These are phyloP conservation scores for Pythium sukuiense DNA, from an alignment of 352 stramenopile genomes.

Conservation along the genomic window DNA sequence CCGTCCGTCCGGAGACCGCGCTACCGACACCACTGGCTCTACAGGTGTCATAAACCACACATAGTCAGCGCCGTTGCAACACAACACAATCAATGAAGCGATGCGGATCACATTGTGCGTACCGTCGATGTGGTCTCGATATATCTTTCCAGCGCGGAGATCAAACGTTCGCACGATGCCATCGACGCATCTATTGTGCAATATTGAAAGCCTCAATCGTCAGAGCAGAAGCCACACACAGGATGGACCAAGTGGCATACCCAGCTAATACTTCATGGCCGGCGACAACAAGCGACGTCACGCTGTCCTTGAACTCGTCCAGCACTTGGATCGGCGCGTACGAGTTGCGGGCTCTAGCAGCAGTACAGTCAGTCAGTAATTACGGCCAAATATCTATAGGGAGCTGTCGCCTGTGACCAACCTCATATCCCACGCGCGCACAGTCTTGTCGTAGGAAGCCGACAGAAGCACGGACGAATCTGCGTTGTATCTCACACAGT, in stretches of 20 bases:
- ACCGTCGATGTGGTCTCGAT: constrained; percentile 76
- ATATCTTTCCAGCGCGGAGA: constrained; percentile 64
- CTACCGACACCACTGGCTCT: constrained; percentile 80
- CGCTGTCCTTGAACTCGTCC: constrained; percentile 88
- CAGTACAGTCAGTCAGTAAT: too few relatives aligned
- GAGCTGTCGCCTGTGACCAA: constrained; percentile 21
- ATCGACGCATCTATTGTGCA: constrained; percentile 66
- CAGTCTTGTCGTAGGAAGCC: constrained; percentile 88
- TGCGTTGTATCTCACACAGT: constrained; percentile 80
- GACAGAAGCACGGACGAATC: constrained; percentile 83
- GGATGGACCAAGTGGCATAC: constrained; percentile 29
- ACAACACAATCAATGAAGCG: constrained; percentile 3
- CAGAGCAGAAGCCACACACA: too few relatives aligned
- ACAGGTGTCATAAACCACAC: too few relatives aligned
- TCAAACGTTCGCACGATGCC: constrained; percentile 85
- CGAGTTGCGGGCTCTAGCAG: constrained; percentile 64
- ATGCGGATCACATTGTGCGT: too few relatives aligned
- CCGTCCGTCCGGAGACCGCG: constrained; percentile 67
- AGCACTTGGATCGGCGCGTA: constrained; percentile 83
- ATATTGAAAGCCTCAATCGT: neutral
- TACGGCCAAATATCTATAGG: too few relatives aligned
- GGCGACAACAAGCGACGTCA: constrained; percentile 78
- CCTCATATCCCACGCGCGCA: constrained; percentile 78
- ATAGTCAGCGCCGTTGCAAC: too few relatives aligned
- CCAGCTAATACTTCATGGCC: constrained; percentile 81